phyloP scores from a whole-genome alignment of 805 yeast species.

The Pachysolen tannophilus region DNA sequence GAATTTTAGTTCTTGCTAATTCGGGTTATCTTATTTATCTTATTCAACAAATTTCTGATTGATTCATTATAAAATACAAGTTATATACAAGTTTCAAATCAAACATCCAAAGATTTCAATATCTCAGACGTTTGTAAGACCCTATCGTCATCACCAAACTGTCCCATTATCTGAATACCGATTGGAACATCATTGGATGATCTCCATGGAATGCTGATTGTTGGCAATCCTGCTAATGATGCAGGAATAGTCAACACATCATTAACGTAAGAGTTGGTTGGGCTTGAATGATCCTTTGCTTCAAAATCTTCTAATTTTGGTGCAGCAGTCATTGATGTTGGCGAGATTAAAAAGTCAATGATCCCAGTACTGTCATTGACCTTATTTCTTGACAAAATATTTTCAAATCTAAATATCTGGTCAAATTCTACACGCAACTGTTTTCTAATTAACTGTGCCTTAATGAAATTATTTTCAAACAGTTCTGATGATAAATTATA shows the following conservation, averaged over 20 bases:
- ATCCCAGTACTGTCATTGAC: slow-evolving; percentile 25
- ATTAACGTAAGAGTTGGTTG: slow-evolving; percentile 61
- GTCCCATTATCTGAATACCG: slow-evolving; percentile 82
- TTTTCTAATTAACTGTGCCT: slow-evolving; percentile 64
- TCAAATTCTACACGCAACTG: slow-evolving; percentile 60
- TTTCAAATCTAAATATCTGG: slow-evolving; percentile 43
- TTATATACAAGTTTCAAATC: too few relatives aligned
- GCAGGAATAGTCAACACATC: slow-evolving; percentile 88
- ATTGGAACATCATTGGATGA: slow-evolving; percentile 25
- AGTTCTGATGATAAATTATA: slow-evolving; percentile 77
- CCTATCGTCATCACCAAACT: slow-evolving; percentile 69
- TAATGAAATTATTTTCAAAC: slow-evolving; percentile 60
- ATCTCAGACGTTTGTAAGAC: slow-evolving; percentile 36
- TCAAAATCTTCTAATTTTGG: slow-evolving; percentile 41
- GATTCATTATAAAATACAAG: too few relatives aligned
- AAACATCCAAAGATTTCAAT: too few relatives aligned
- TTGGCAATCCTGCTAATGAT: slow-evolving; percentile 86
- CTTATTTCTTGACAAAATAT: slow-evolving; percentile 24
- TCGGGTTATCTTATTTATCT: too few relatives aligned
- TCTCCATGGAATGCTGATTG: slow-evolving; percentile 64
- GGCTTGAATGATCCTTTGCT: slow-evolving; percentile 26
- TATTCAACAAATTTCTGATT: too few relatives aligned
- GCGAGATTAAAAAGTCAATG: slow-evolving; percentile 69
- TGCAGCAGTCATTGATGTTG: slow-evolving; percentile 58
- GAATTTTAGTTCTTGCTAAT: too few relatives aligned